These are phyloP conservation scores for Trichothecium sympodiale DNA, from an alignment of 2,329 filamentous ascomycete genomes.

Conservation along the genomic window DNA sequence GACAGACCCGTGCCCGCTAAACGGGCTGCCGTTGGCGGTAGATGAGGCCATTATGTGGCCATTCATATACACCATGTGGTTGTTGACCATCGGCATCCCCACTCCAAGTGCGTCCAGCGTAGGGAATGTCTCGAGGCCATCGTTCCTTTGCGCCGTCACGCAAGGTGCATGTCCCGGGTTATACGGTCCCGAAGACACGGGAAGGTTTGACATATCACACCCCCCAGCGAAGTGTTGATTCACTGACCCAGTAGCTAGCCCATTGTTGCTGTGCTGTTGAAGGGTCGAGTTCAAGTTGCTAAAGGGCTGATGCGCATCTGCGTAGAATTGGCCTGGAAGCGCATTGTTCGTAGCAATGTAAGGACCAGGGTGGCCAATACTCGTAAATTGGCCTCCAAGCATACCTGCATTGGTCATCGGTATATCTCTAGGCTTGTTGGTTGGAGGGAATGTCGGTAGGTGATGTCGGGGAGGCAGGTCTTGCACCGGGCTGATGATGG, in stretches of 20 bases:
- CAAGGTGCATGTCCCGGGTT: constrained; percentile 12
- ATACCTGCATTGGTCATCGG: too few relatives aligned
- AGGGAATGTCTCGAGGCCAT: constrained; percentile 18
- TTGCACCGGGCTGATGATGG: constrained; percentile 57
- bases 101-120: constrained; percentile 20
- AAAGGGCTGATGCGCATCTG: constrained; percentile 8
- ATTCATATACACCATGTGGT: constrained; percentile 17
- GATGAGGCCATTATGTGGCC: constrained; percentile 19
- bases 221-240: constrained; percentile 12
- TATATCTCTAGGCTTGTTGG: constrained; percentile 7
- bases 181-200: constrained; percentile 13
- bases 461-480: constrained; percentile 32
- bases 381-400: too few relatives aligned
- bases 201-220: constrained; percentile 13
- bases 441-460: constrained; percentile 13
- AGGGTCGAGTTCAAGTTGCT: constrained; percentile 7
- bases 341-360: constrained; percentile 2
- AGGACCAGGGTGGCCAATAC: background rate
- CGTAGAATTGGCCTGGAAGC: constrained; percentile 7
- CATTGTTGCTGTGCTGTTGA: constrained; percentile 1
- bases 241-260: constrained; percentile 8
- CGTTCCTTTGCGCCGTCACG: constrained; percentile 13
- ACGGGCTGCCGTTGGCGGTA: constrained; percentile 22
- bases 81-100: constrained; percentile 17
- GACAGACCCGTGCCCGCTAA: constrained; percentile 22